Percentiles rank a stretch among this genome's conserved stretches.
Conservation (phyloP, 2,329 filamentous ascomycete genomes). For the Neofusicoccum umdonicola region DNA sequence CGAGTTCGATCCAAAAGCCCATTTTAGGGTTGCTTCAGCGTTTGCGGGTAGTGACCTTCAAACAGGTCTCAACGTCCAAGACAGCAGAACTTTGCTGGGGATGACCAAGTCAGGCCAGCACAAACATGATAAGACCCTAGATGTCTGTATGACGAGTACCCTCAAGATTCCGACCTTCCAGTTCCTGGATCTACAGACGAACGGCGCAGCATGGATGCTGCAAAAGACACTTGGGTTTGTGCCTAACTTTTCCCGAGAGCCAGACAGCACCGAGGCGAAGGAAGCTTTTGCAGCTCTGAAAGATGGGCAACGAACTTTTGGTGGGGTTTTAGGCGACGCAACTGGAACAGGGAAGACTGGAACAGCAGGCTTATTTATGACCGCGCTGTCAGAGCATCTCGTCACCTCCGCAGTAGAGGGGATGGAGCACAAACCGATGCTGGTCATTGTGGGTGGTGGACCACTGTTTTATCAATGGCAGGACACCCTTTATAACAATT, state of each 20-base stretch:
- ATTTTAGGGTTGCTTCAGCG: not conserved
- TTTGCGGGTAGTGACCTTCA: no score
- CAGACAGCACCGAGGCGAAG: not conserved
- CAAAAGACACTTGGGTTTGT: not conserved
- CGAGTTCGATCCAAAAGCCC: not conserved
- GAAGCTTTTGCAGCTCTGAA: not conserved
- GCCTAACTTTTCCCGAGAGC: not conserved
- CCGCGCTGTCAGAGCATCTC: not conserved
- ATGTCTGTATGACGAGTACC: not conserved
- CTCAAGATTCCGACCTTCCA: not conserved
- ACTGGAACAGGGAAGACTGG: not conserved
- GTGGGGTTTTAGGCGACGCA: not conserved
- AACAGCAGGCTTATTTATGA: not conserved
- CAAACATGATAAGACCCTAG: not conserved
- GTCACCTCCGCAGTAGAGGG: not conserved
- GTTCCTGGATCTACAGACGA: not conserved
- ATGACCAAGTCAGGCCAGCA: not conserved
- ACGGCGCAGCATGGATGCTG: not conserved
- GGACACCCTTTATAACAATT: not conserved
- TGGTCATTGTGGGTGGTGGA: not conserved
- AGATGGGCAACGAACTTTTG: not conserved
- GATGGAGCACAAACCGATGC: not conserved
- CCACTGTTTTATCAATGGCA: not conserved
- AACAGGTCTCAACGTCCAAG: no score
- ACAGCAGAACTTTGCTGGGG: not conserved